phyloP scores from a whole-genome alignment of 2,329 filamentous ascomycete genomes.

The Diaporthe velutina region DNA sequence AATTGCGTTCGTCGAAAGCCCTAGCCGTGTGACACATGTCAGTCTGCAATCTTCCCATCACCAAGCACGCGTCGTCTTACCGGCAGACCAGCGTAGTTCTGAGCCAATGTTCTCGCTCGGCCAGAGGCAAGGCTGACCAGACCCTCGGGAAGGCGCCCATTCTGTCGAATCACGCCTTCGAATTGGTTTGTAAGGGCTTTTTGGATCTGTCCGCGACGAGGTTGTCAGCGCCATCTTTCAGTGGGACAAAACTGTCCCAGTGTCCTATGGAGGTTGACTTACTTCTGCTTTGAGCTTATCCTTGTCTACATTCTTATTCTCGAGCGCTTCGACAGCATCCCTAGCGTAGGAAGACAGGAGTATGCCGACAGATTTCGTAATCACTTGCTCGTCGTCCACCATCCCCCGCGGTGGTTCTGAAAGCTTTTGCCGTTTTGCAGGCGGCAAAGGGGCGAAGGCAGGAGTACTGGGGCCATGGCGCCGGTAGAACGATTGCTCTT shows the following conservation, averaged over 20 bases:
- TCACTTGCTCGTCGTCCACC: neutral
- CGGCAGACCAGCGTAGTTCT: constrained; percentile 18
- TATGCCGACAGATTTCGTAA: neutral
- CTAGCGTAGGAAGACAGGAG: constrained; percentile 18
- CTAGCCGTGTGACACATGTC: constrained; percentile 2
- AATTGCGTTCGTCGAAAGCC: constrained; percentile 12
- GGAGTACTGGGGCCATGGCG: neutral
- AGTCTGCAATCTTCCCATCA: neutral
- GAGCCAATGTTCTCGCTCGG: neutral
- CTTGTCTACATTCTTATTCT: neutral
- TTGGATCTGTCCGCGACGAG: constrained; percentile 17
- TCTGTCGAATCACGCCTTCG: neutral
- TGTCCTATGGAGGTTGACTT: neutral
- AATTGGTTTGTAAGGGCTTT: constrained; percentile 11
- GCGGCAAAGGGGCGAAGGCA: neutral
- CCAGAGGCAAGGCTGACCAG: neutral
- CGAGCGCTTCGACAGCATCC: neutral
- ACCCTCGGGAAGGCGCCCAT: neutral
- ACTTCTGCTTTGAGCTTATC: constrained; percentile 25
- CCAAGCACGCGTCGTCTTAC: constrained; percentile 1
- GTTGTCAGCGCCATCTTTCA: neutral
- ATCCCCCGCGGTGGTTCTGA: neutral
- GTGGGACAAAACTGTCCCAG: neutral
- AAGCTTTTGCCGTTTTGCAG: constrained; percentile 34
- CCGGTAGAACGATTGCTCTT: neutral